phyloP scores from a whole-genome alignment of 2,329 filamentous ascomycete species.

The Penicillium sp. region DNA sequence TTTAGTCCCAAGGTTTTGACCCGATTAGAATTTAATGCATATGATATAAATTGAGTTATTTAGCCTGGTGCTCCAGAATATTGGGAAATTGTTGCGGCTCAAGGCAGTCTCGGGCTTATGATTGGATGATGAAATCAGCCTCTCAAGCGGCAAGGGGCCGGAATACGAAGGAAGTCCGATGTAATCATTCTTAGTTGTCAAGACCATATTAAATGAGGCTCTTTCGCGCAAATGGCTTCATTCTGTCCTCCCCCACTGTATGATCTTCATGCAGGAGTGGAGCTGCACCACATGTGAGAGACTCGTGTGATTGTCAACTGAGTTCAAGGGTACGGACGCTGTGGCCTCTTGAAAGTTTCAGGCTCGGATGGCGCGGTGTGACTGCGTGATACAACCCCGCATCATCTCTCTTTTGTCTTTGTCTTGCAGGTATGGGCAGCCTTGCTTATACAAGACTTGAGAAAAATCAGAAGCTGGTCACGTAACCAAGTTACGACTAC shows the following conservation, averaged over 20 bases:
- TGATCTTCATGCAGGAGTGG: neutral
- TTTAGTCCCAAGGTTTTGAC: neutral
- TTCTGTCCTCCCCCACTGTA: neutral
- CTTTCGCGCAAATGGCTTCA: neutral
- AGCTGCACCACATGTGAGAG: neutral
- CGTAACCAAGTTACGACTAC: no score
- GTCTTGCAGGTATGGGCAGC: neutral
- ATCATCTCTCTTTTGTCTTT: neutral
- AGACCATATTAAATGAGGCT: neutral
- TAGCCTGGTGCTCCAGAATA: neutral
- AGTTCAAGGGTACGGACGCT: neutral
- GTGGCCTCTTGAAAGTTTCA: neutral
- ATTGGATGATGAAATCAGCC: neutral
- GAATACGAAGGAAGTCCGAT: neutral
- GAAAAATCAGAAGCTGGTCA: neutral
- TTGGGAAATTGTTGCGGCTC: neutral
- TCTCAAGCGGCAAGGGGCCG: neutral
- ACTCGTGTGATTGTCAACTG: neutral
- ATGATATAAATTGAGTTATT: neutral
- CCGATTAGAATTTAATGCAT: neutral
- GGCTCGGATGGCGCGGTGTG: neutral
- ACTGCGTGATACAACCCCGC: neutral
- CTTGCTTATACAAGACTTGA: neutral
- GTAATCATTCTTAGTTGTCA: neutral
- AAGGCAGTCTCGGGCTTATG: neutral